Base-by-base conservation (phyloP, 192 early-diverging fungal species). In the Rhizophagus clarus region DNA sequence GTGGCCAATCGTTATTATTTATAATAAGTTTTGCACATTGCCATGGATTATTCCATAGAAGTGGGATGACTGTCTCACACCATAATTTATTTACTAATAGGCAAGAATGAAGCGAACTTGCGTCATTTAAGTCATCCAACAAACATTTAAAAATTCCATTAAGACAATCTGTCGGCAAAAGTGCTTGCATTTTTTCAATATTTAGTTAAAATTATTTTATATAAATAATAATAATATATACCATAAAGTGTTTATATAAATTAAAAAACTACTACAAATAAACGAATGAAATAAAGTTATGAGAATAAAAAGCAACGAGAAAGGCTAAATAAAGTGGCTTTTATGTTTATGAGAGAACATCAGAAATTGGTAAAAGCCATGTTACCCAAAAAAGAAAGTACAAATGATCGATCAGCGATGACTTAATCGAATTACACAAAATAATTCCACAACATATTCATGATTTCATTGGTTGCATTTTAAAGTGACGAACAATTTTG, bases 101-200 rank as follows among this genome's bases (percentile, higher is more conserved):
- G 20, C 72, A 74, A 22, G 72, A 74, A 61, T 56, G 47, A 40
- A 74, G 37, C 31, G 72, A 29, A 51, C 51, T 17, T 40, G 47
- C 31, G 37, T 74, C 51, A 24, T 74, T 28, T 1, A 26, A 28
- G 24, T 74, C 72, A 26, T 74, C 47, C 6, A 26, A 28, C 11
- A 74, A 60, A 61, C 28, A 24, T 74, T 56, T 42, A 20, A 74
- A 74, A 34, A 74, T 61, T 60, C 17, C 72, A 74, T 74, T 28
- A 74, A 74, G 72, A 74, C 72, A 74, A n/a, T 74, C 72, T 17
- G 72, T 47, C n/a, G 72, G 72, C 9, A 51, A 47, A 45, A 12
- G 26, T 28, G 63, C 26, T 66, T 11, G 0, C 63, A 66, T 66
- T 29, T 28, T n/a, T 66, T 66, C 0, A 51, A 51, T 14, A 51